Conservation (phyloP, 2,329 filamentous ascomycete species). For the Penicillium sp. region DNA sequence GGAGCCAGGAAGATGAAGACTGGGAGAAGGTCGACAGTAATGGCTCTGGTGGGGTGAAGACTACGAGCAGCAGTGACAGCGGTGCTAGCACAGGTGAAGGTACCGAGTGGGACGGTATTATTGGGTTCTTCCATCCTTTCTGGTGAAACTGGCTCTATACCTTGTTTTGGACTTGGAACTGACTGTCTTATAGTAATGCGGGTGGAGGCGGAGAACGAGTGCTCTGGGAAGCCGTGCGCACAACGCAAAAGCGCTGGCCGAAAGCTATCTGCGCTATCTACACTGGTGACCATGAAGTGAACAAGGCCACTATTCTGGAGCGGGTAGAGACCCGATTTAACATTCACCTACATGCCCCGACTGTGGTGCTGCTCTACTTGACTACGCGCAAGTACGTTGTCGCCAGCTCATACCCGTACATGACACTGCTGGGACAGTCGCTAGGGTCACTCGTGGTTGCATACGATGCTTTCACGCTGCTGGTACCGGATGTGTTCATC, state of each 20-base stretch:
- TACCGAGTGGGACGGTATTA: slow-evolving; percentile 70
- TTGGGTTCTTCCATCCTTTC: slow-evolving; percentile 97
- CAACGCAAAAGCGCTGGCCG: slow-evolving; percentile 84
- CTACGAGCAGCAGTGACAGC: slow-evolving; percentile 44
- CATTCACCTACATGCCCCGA: slow-evolving; percentile 78
- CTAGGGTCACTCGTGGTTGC: slow-evolving; percentile 81
- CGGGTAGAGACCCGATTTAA: slow-evolving; percentile 86
- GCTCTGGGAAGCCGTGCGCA: slow-evolving; percentile 89
- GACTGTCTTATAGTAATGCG: slow-evolving; percentile 63
- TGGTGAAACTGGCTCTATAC: slow-evolving; percentile 58
- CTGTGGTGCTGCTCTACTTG: slow-evolving; percentile 83
- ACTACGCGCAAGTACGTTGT: slow-evolving; percentile 82
- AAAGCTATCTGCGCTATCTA: slow-evolving; percentile 88
- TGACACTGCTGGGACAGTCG: slow-evolving; percentile 92
- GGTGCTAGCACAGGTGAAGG: slow-evolving; percentile 41
- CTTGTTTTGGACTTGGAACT: slow-evolving; percentile 7
- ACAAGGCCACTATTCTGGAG: slow-evolving; percentile 71
- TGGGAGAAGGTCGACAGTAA: slow-evolving; percentile 65
- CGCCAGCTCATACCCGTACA: slow-evolving; percentile 79
- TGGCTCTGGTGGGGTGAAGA: slow-evolving; percentile 45
- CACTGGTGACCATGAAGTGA: slow-evolving; percentile 86
- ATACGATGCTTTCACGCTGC: slow-evolving; percentile 86
- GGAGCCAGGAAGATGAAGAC: slow-evolving; percentile 53
- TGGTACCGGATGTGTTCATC: slow-evolving; percentile 89
- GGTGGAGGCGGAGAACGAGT: slow-evolving; percentile 94